These are phyloP conservation scores for Gentiana straminea DNA, from an alignment of 257 asterid species.

Conservation along the genomic window DNA sequence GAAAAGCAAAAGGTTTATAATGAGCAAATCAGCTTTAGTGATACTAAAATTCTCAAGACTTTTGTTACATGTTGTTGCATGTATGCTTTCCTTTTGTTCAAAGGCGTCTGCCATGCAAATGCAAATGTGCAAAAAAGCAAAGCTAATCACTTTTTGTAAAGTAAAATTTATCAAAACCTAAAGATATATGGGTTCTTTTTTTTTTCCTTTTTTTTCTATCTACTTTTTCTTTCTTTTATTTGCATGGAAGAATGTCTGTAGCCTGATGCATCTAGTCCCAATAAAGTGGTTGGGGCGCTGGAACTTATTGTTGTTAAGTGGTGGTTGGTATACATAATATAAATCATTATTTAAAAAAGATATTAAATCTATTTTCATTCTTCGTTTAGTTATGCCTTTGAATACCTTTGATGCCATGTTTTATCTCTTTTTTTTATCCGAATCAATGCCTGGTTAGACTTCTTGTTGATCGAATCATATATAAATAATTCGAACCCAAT, in stretches of 20 bases:
- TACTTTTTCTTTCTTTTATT: constrained; percentile 10
- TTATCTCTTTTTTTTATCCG: no score
- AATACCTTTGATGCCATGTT: no score
- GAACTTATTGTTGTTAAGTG: no score
- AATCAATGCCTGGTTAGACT: no score
- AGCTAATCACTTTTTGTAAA: constrained; percentile 54
- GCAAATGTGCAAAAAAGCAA: constrained; percentile 24
- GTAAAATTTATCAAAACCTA: constrained; percentile 27
- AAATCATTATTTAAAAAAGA: no score
- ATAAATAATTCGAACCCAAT: no score
- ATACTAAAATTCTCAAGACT: constrained; percentile 26
- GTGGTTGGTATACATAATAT: no score
- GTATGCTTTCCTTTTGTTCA: constrained; percentile 33
- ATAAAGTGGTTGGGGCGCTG: no score
- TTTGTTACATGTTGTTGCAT: constrained; percentile 17
- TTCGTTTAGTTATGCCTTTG: no score
- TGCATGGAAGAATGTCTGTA: constrained; percentile 41
- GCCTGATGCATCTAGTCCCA: no score
- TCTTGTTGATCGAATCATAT: no score
- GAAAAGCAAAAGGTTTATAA: constrained; percentile 1
- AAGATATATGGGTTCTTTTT: constrained; percentile 17
- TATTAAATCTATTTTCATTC: no score
- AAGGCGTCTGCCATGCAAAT: constrained; percentile 26
- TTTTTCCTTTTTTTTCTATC: neutral
- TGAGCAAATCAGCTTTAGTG: constrained; percentile 31